phyloP scores from a whole-genome alignment of 2,329 filamentous ascomycete genomes.

The Aspergillus fischeri region DNA sequence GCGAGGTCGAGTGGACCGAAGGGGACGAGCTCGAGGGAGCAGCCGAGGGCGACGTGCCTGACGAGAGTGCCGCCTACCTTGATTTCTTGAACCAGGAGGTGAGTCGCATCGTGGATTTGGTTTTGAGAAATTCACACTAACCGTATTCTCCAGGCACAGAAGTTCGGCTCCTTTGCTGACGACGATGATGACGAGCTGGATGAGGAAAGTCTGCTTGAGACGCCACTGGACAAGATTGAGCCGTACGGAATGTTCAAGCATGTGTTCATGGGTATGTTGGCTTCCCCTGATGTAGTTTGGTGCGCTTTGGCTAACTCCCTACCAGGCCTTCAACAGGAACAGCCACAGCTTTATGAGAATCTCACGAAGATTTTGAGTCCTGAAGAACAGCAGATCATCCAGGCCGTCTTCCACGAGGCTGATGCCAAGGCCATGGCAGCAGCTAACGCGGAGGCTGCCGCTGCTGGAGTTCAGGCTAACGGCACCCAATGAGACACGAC shows the following conservation, averaged over 20 bases:
- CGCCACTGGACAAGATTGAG: conserved; percentile 90
- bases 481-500: conserved; percentile 23
- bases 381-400: conserved; percentile 77
- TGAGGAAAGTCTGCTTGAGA: conserved; percentile 88
- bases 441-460: conserved; percentile 35
- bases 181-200: conserved; percentile 89
- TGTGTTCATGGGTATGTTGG: conserved; percentile 69
- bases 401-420: conserved; percentile 71
- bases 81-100: conserved; percentile 94
- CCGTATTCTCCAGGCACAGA: conserved; percentile 60
- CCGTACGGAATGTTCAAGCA: conserved; percentile 86
- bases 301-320: conserved; percentile 25
- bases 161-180: conserved; percentile 68
- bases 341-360: conserved; percentile 80
- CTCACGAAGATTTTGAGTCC: conserved; percentile 73
- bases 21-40: conserved; percentile 61
- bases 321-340: conserved; percentile 79
- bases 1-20: conserved; percentile 65
- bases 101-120: conserved; percentile 21
- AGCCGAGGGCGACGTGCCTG: conserved; percentile 64
- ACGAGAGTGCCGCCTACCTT: conserved; percentile 90
- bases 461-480: conserved; percentile 32
- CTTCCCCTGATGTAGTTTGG: background rate
- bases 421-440: conserved; percentile 50
- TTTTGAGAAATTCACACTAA: conserved; percentile 11